Base-by-base conservation (phyloP, 1,139 yeast species). In the Magnusiomyces clavatus region DNA sequence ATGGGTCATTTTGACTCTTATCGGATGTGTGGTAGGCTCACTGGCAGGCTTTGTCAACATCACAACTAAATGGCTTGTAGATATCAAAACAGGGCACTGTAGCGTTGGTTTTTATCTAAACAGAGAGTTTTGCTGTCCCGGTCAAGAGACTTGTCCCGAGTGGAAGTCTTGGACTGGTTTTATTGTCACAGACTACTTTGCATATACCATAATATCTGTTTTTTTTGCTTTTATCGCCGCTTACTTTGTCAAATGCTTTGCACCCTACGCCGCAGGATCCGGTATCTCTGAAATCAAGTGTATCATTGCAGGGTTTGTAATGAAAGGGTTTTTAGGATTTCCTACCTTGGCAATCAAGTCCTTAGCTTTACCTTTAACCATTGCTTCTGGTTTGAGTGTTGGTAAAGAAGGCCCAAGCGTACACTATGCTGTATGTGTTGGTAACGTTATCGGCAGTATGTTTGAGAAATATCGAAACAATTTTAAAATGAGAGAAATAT, bases 231-330 rank as follows among this genome's bases (percentile, higher is more conserved):
- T 74, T 11, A 60, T 76, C 10, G 82, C 96, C 1, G 88, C 94
- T 0, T 66, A 75, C 13, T 65, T 88, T 46, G 96, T 94, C 46
- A 75, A 80, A 59, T 67, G 69, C 19, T 82, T 80, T 61, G 92
- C 96, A 0, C 96, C 96, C 0, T 77, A 83, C 53, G 98, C 98
- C 0, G 95, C 98, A 0, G 98, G 98, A 0, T 86, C 96, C 2
- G 98, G 98, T 0, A 94, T 94, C 48, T 85, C 97, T 4, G 99
- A 94, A 66, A 92, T 94, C 66, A 94, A 94, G 67, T 86, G 95
- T 65, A 89, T 94, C 58, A 89, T 92, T 1, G 84, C 95, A 0
- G 99, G 99, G 0, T 94, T 90, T 65, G 81, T 79, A 20, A 77
- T 86, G 75, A 78, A 80, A 38, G 89, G 87, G 4, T 94, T 90